A percentile compares a stretch with the other conserved stretches of the same genome.
Conservation (phyloP, 768 basidiomycete species). For the Termitomyces sp. region DNA sequence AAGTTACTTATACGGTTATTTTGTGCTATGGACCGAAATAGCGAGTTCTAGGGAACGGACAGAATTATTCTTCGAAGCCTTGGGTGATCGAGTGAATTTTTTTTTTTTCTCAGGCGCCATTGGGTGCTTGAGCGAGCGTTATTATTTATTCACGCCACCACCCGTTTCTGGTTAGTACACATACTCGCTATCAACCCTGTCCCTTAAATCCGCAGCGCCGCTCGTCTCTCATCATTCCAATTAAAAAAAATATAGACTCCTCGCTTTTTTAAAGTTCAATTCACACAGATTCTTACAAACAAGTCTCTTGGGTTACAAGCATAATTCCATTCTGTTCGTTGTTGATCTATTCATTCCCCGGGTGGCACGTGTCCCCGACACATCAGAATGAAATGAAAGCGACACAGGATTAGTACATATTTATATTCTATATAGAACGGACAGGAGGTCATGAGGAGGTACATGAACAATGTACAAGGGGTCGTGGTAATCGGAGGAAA, state of each 20-base stretch:
- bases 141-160: background rate
- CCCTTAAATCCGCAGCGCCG: background rate
- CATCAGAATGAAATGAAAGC: too few relatives aligned
- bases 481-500: background rate
- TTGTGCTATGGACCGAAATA: background rate
- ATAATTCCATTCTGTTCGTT: too few relatives aligned
- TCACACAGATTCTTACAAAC: background rate
- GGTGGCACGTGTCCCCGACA: too few relatives aligned
- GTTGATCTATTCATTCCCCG: too few relatives aligned
- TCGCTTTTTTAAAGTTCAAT: background rate
- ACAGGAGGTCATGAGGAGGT: slow-evolving; percentile 1
- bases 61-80: background rate
- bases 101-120: too few relatives aligned
- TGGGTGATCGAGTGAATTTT: background rate
- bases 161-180: background rate
- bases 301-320: too few relatives aligned
- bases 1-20: too few relatives aligned
- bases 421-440: slow-evolving; percentile 7
- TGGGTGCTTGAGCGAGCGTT: too few relatives aligned
- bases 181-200: background rate
- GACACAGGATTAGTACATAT: slow-evolving; percentile 7
- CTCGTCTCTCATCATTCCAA: background rate
- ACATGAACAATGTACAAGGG: slow-evolving; percentile 6
- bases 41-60: too few relatives aligned
- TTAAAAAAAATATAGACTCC: too few relatives aligned